Percentiles rank a stretch among this genome's conserved stretches.
Evolutionary conservation across 192 early-diverging fungal species (phyloP).

Genomic region (Radiomyces spectabilis): DNA sequence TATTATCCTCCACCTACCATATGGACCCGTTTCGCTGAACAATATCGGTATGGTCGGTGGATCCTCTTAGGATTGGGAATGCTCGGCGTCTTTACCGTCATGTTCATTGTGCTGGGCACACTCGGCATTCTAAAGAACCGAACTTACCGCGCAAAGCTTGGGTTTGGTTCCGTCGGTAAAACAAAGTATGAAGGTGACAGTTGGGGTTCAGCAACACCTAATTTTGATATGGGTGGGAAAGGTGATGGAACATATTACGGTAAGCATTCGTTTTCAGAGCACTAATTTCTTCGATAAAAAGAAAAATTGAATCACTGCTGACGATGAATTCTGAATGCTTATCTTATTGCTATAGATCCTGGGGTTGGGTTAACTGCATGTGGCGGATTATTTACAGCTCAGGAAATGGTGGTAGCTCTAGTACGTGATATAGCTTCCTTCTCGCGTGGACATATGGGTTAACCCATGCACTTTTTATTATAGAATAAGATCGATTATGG

Average conservation of each 20-base stretch:
- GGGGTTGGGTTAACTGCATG: slow-evolving; percentile 22
- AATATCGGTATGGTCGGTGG: slow-evolving; percentile 4
- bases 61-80: slow-evolving; percentile 4
- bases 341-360: slow-evolving; percentile 10
- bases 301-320: not conserved
- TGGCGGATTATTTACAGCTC: slow-evolving; percentile 12
- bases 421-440: slow-evolving; percentile 10
- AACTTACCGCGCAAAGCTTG: not conserved
- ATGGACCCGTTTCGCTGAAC: slow-evolving; percentile 10
- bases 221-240: slow-evolving; percentile 26
- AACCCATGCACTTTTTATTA: not conserved
- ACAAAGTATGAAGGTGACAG: slow-evolving; percentile 19
- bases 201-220: slow-evolving; percentile 10
- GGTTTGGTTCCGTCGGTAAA: slow-evolving; percentile 11
- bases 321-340: not conserved
- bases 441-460: slow-evolving; percentile 9
- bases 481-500: slow-evolving; percentile 46
- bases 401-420: slow-evolving; percentile 24
- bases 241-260: slow-evolving; percentile 47
- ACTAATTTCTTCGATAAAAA: not conserved
- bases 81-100: slow-evolving; percentile 5
- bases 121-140: slow-evolving; percentile 11
- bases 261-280: not conserved
- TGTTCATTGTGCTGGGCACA: slow-evolving; percentile 16
- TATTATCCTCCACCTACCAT: too few relatives aligned